Percentiles rank a stretch among this genome's conserved stretches.
Evolutionary conservation across 108 stramenopile genomes (phyloP).

Genomic region (Nitzschia putrida): DNA sequence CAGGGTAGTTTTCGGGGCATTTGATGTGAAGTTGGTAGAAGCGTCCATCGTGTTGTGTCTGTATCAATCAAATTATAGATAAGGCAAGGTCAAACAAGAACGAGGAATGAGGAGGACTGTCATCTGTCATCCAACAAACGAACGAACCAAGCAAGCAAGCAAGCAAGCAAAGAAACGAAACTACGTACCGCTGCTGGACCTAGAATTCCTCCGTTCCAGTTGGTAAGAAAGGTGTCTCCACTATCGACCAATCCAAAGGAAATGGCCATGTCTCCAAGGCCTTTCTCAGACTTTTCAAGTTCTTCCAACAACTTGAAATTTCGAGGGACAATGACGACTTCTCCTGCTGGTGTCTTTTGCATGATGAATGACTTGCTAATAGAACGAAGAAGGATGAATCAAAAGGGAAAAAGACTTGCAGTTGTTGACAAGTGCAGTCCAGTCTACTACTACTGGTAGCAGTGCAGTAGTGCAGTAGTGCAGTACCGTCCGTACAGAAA

Average conservation of each 20-base stretch:
- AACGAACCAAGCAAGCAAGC: not conserved
- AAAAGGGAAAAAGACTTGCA: not conserved
- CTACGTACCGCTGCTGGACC: slow-evolving; percentile 91
- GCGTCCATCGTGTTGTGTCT: slow-evolving; percentile 92
- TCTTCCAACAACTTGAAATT: slow-evolving; percentile 99
- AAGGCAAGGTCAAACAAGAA: not conserved
- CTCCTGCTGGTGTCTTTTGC: slow-evolving; percentile 81
- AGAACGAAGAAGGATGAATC: too few relatives aligned
- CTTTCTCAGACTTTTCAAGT: slow-evolving; percentile 93
- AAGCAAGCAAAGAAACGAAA: slow-evolving; percentile 13
- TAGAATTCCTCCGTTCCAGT: slow-evolving; percentile 97
- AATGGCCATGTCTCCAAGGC: slow-evolving; percentile 90
- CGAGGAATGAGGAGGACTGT: slow-evolving; percentile 1
- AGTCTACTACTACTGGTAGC: too few relatives aligned
- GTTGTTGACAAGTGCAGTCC: too few relatives aligned
- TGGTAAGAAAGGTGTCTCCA: slow-evolving; percentile 92
- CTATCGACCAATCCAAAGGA: slow-evolving; percentile 91
- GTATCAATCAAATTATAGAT: slow-evolving; percentile 3
- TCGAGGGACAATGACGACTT: slow-evolving; percentile 92
- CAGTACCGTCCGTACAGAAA: too few relatives aligned
- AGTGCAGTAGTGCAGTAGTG: too few relatives aligned
- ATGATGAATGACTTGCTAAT: too few relatives aligned
- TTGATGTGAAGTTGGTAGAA: slow-evolving; percentile 91
- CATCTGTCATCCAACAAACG: too few relatives aligned
- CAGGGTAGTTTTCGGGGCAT: slow-evolving; percentile 92